Evolutionary conservation across 345 rosid species (phyloP), one percentile per base, ranked within the genome.

Genomic region (Zanthoxylum bungeanum): DNA sequence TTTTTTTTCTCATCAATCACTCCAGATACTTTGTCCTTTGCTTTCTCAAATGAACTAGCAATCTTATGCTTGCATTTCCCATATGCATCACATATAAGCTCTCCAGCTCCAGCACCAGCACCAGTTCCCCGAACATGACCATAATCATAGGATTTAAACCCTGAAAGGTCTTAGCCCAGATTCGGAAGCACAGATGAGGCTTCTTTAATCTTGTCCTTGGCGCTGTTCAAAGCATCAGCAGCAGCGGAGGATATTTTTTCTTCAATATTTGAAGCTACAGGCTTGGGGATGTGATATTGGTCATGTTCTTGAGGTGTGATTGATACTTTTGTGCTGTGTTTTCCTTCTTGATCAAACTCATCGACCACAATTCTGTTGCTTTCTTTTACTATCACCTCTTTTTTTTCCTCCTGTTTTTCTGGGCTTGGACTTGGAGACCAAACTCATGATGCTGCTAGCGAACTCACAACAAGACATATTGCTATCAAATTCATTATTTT

Each of bases 291-390:
- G 22, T 21, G 0, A 30, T 60, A 69, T 3, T 0, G 49, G 49
- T 74, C 70, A 4, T 52, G 64, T 7, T 82, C 78, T 0, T 86
- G 84, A 1, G 87, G 84, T 1, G 96, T 85, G 77, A 89, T 78
- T 2, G 81, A 85, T 28, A 88, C 80, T 75, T 89, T 89, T 47
- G 93, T 89, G 61, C 84, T 91, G 47, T 69, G 84, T 57, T 88
- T 81, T 17, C 88, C 92, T 36, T 78, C 73, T 44, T 87, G 70
- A 10, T 91, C 97, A 58, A 75, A 88, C 80, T 89, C 91, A 11
- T 92, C 93, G 3, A 88, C 87, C 5, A 92, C 81, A 3, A 85
- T 83, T 17, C 84, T 78, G 56, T 87, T 93, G 4, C 92, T 98
- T 42, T 85, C 89, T 78, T 87, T 89, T 14, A 88, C 83, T 19